Evolutionary conservation across 2,329 filamentous ascomycete species (phyloP), one percentile per base, ranked within the genome.

Genomic region (Neofusicoccum sp.): DNA sequence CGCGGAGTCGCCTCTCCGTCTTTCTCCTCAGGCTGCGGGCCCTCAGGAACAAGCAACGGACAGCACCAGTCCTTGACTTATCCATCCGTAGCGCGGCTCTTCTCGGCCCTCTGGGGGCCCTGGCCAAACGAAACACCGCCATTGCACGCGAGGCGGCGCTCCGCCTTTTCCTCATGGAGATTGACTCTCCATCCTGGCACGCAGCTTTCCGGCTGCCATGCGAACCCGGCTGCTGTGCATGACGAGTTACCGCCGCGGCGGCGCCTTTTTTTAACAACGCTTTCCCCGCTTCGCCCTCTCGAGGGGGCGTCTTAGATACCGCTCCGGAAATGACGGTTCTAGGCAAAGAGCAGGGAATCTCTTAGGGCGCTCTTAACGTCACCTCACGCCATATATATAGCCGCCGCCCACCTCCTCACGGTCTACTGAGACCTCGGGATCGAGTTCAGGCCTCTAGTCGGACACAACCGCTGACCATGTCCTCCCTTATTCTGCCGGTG

Each of bases 31-130:
- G 49, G 12, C 36, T 8, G 49, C 12, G 49, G 12, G 4, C 31
- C 36, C 36, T 33, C 51, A 56, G 51, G 51, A 56, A 56, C 51
- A 56, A 43, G 51, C 26, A 43, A 24, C 51, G 51, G 51, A 56
- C 31, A 33, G 51, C 38, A 43, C n/a, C 26, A 34, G 14, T 54
- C 49, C 49, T 40, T 54, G 49, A 38, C 49, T 31, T 31, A n/a
- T 54, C 41, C 30, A 54, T 54, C 49, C 49, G 49, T 54, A 54
- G 49, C 51, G 51, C 51, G 51, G 51, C 51, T 56, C 51, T 43
- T 56, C 26, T 41, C 43, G 51, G 36, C 16, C n/a, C 24, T 31
- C 20, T 24, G n/a, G n/a, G n/a, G 31, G 31, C n/a, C 16, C 14
- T 34, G 45, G 12, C 20, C 43, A 24, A 28, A n/a, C 5, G 45